Evolutionary conservation across 371 early-diverging fungal species (phyloP).

Genomic region (Neoconidiobolus thromboides): DNA sequence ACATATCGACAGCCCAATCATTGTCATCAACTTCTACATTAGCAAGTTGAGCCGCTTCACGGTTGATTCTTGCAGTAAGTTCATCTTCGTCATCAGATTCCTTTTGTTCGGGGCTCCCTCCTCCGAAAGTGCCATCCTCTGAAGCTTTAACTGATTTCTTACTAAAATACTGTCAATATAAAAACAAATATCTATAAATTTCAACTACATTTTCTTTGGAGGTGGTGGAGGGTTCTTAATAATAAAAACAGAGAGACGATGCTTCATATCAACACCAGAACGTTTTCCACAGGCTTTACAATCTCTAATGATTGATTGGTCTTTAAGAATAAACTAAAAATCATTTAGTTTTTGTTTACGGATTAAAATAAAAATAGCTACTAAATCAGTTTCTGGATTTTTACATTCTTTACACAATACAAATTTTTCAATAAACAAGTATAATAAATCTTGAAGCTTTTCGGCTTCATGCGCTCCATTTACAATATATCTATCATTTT

Average conservation of each 20-base stretch:
- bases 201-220: slow-evolving; percentile 7
- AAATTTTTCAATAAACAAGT: slow-evolving; percentile 90
- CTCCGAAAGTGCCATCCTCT: slow-evolving; percentile 19
- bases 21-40: slow-evolving; percentile 45
- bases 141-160: slow-evolving; percentile 34
- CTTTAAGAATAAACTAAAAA: slow-evolving; percentile 20
- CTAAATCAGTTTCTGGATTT: slow-evolving; percentile 97
- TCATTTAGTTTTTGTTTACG: not conserved
- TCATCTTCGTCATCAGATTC: slow-evolving; percentile 37
- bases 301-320: slow-evolving; percentile 46
- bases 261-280: slow-evolving; percentile 69
- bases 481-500: slow-evolving; percentile 87
- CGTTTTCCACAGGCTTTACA: slow-evolving; percentile 89
- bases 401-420: slow-evolving; percentile 91
- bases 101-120: slow-evolving; percentile 10
- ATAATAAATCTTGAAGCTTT: slow-evolving; percentile 74
- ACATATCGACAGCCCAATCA: slow-evolving; percentile 71
- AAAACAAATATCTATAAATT: not conserved
- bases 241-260: slow-evolving; percentile 77
- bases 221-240: slow-evolving; percentile 74
- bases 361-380: slow-evolving; percentile 11
- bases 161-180: not conserved
- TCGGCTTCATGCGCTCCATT: slow-evolving; percentile 92
- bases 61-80: slow-evolving; percentile 46
- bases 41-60: slow-evolving; percentile 40